Percentiles rank a stretch among this genome's conserved stretches.
Conservation (phyloP, 192 early-diverging fungal genomes). For the Backusella liffmaniae region DNA sequence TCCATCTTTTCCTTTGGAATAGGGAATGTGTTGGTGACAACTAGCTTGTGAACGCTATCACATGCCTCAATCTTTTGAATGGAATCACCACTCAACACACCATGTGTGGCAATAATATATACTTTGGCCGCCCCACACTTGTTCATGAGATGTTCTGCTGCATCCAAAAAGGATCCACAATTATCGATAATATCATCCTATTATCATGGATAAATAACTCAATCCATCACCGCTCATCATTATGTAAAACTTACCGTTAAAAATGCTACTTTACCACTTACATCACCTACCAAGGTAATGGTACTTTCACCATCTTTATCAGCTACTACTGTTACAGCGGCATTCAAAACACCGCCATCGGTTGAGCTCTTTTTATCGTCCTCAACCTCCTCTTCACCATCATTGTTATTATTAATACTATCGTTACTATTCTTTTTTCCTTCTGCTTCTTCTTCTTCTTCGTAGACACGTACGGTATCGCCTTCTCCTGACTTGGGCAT, state of each 20-base stretch:
- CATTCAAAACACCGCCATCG: slow-evolving; percentile 21
- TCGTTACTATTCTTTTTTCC: background rate
- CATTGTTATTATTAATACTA: slow-evolving; percentile 12
- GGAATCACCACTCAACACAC: slow-evolving; percentile 87
- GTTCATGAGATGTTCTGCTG: slow-evolving; percentile 84
- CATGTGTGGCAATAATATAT: slow-evolving; percentile 94
- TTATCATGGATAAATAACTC: background rate
- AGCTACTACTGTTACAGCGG: slow-evolving; percentile 35
- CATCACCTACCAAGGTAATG: slow-evolving; percentile 86
- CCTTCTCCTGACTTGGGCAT: slow-evolving; percentile 24
- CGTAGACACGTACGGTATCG: slow-evolving; percentile 9
- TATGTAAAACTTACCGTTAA: slow-evolving; percentile 54
- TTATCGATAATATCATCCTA: slow-evolving; percentile 95
- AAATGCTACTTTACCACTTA: slow-evolving; percentile 80
- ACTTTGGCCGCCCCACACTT: slow-evolving; percentile 81
- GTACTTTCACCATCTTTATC: slow-evolving; percentile 37
- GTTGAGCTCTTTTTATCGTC: background rate
- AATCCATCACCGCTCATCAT: background rate
- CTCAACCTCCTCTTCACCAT: slow-evolving; percentile 5
- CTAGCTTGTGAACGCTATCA: slow-evolving; percentile 39
- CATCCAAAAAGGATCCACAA: slow-evolving; percentile 84
- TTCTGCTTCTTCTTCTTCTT: slow-evolving; percentile 2
- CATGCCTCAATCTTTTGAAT: slow-evolving; percentile 76
- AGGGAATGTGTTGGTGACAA: slow-evolving; percentile 94
- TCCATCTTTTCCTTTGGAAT: slow-evolving; percentile 67